These are phyloP conservation scores for Kwoniella botswanensis DNA, from an alignment of 768 basidiomycete species.

Conservation along the genomic window DNA sequence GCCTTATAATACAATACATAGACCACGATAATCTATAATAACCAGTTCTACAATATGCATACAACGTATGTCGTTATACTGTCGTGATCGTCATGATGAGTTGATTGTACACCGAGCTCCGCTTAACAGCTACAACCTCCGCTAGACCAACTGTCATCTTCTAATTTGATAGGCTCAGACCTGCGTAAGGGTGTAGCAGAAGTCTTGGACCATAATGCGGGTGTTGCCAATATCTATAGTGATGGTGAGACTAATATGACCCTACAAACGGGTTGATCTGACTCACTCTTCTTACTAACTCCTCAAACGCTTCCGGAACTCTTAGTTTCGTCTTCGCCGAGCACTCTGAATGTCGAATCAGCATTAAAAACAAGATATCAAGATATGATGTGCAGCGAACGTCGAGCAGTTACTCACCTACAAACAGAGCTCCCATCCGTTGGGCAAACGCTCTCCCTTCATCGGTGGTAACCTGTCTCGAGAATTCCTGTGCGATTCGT, in stretches of 20 bases:
- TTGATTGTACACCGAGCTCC: background rate
- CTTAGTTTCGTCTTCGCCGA: conserved; percentile 89
- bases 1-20: conserved; percentile 17
- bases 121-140: conserved; percentile 25
- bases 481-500: conserved; percentile 70
- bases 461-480: conserved; percentile 77
- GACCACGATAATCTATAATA: background rate
- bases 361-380: background rate
- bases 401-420: conserved; percentile 57
- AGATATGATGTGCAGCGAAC: background rate
- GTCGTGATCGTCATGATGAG: conserved; percentile 6
- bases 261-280: background rate
- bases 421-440: conserved; percentile 80
- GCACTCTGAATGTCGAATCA: conserved; percentile 64
- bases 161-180: conserved; percentile 14
- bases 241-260: background rate
- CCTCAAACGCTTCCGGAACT: conserved; percentile 75
- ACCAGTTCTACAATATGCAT: conserved; percentile 21
- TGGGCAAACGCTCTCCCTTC: conserved; percentile 82
- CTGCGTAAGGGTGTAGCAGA: background rate
- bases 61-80: conserved; percentile 13
- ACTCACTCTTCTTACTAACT: conserved; percentile 76
- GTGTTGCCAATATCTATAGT: conserved; percentile 68
- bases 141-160: conserved; percentile 19
- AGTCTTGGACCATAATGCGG: conserved; percentile 69